These are phyloP conservation scores for Fusarium denticulatum DNA, from an alignment of 2,329 filamentous ascomycete species.

Conservation along the genomic window DNA sequence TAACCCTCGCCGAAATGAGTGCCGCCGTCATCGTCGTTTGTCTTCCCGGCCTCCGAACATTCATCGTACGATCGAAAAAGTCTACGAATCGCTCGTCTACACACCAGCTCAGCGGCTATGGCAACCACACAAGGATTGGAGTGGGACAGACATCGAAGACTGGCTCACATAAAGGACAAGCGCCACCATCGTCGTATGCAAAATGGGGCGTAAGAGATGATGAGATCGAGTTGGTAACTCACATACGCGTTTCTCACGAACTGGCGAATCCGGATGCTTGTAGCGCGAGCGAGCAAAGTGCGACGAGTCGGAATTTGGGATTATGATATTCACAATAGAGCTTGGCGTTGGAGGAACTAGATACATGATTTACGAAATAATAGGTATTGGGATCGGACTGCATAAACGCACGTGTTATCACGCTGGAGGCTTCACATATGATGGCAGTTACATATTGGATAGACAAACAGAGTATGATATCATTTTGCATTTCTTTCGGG, in stretches of 20 bases:
- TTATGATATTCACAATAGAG: neutral
- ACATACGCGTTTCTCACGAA: constrained; percentile 2
- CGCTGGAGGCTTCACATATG: fast-evolving
- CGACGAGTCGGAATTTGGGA: neutral
- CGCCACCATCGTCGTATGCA: neutral
- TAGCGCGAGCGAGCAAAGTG: neutral
- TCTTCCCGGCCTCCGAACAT: constrained; percentile 7
- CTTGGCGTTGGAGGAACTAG: neutral
- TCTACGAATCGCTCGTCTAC: neutral
- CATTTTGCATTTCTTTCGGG: neutral
- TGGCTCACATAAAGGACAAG: neutral
- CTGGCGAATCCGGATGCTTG: neutral
- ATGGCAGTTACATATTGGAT: neutral
- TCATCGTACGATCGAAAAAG: constrained; percentile 7
- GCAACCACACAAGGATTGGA: neutral
- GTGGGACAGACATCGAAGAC: neutral
- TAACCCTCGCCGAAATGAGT: constrained; percentile 10
- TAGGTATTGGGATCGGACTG: neutral
- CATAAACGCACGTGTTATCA: neutral
- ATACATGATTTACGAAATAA: neutral
- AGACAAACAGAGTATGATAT: neutral
- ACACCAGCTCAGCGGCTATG: neutral
- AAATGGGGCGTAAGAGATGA: constrained; percentile 17
- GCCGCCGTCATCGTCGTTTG: constrained; percentile 13
- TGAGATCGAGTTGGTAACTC: constrained; percentile 11